Base-by-base conservation (phyloP, 1,284 basidiomycete genomes). In the Cryptococcus amylolentus region DNA sequence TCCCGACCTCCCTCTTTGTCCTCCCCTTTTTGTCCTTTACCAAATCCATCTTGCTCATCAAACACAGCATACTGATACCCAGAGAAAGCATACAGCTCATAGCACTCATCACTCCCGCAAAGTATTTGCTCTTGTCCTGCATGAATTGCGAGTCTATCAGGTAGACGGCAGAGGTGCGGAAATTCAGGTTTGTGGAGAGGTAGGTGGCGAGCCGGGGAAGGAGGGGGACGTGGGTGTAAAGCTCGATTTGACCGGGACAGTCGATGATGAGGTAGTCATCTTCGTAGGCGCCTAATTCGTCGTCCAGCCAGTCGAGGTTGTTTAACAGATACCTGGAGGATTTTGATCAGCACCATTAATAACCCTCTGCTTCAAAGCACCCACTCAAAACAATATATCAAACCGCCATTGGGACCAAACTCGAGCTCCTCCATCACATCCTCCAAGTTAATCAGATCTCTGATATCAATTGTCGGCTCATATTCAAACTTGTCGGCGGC, bases 21-120 rank as follows among this genome's bases (percentile, higher is more conserved):
- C 83, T 64, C 84, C 90, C 78, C 87, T 92, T 71, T 85, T 81
- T 54, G 55, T 81, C 63, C 86, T 86, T 89, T 38, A 98, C 89
- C 28, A 99, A 82, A 76, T 99, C 96, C 95, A 99, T 98, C 79
- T 99, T 99, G 54, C 90, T 95, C 88, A 99, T 91, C 72, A 98
- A 80, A 66, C 98, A 98, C 62, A 99, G 86, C 87, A 93, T 96
- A 0, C 93, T 91, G 42, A 97, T 86, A 70, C 98, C 95, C 28
- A 99, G 83, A 65, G 94, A 93, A 53, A 98, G 89, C 96, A 99
- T 99, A 46, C 94, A 92, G 47, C 90, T 94, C 93, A 98, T 98
- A 23, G 96, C 96, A 52, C 89, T 91, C 56, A 98, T 81, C 1
- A 98, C 94, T n/a, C 96, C 96, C 56, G 93, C 92, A 69, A 99